Base-by-base conservation (phyloP, 345 rosid genomes). In the Salix koriyanagi region DNA sequence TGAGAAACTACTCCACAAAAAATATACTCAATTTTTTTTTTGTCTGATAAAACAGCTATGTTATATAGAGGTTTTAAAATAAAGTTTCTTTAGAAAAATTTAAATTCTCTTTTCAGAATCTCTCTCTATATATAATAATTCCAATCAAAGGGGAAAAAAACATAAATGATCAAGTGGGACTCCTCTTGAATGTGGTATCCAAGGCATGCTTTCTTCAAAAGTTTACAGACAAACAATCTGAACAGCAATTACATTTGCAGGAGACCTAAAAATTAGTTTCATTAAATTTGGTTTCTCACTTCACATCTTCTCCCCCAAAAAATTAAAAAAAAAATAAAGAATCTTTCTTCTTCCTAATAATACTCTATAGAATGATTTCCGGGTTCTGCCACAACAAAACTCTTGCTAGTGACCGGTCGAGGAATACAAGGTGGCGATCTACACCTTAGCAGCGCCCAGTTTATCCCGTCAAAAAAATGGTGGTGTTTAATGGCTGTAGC, bases 381-480 rank as follows among this genome's bases (percentile, higher is more conserved):
- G 4, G 1, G 12, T 0, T 58, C 25, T 12, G 64, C 25, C 2
- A 12, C 64, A 0, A n/a, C 25, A 3, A 58, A n/a, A 26, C 10
- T 58, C 4, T 58, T 23, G 4, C 11, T n/a, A 23, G 64, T 58
- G 28, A 81, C 48, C 7, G 78, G 52, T 7, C 75, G 81, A 0
- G 91, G 93, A 69, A 80, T 9, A 48, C 75, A 84, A 15, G 93
- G 91, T 1, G 93, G 93, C 34, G 73, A 71, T 34, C 79, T 81
- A 76, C 91, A 84, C 80, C 93, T 88, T 73, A 88, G 73, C 34
- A 90, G 39, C 19, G 93, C 93, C 93, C 93, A 90, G 18, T 90
- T 90, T 19, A 84, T 83, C 75, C 88, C 91, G 12, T 81, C 58
- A 30, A 90, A 90, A 79, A 85, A 88, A 14, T 67, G 84, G 52